Base-by-base conservation (phyloP, 2,329 filamentous ascomycete species). In the Cercospora sesami region DNA sequence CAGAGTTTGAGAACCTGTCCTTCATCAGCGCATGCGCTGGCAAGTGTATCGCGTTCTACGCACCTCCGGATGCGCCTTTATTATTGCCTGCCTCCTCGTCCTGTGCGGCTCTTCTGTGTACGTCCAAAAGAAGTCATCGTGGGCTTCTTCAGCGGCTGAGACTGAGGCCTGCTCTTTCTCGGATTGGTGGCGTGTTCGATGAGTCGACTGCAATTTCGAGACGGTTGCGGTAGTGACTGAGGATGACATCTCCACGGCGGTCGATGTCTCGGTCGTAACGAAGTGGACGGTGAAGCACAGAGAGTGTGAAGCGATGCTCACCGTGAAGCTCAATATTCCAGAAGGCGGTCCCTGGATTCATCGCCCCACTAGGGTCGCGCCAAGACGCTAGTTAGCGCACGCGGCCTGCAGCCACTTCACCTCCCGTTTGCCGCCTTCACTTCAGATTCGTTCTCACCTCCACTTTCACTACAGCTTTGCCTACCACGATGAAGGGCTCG, bases 101-200 rank as follows among this genome's bases (percentile, higher is more conserved):
- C 93, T 89, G 81, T 99, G 95, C 70, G 95, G 95, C 82, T 99
- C 95, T 80, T 99, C 95, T 9, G 95, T 97, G 79, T 99, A 98
- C 48, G 95, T 97, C 95, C 96, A 98, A 83, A 96, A 97, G 85
- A 98, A 98, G 79, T 89, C 86, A 70, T 89, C 79, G 53, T 79
- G 77, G 48, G 70, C 42, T 39, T 57, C 42, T 26, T 42, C 60
- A 42, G 42, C 36, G 31, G 33, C 23, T 21, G 33, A 42, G 59
- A 33, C 42, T 5, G 70, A 69, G 36, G 45, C 71, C 66, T 66
- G 69, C 69, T 72, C 73, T 68, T 68, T 67, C 64, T 70, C 60
- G 33, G 30, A 30, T 33, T 23, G 33, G 16, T 45, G 64, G 33
- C 58, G 33, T 36, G 18, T 58, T 28, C 64, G 51, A 18, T 53